These are phyloP conservation scores for Phytophthora sojae DNA, from an alignment of 352 stramenopile genomes.

Conservation along the genomic window DNA sequence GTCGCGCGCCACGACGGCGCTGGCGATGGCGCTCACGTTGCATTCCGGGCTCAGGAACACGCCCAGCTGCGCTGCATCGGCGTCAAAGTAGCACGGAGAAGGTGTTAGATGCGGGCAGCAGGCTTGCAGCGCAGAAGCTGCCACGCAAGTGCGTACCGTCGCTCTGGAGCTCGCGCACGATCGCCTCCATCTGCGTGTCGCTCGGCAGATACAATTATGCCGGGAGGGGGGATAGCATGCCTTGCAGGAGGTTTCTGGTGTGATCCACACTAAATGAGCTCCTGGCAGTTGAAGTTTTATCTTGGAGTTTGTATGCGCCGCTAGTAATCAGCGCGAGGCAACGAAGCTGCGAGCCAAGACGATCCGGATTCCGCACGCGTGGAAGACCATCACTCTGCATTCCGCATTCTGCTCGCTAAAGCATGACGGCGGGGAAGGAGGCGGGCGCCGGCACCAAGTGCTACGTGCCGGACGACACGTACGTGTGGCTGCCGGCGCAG, in stretches of 20 bases:
- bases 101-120: constrained; percentile 6
- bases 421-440: constrained; percentile 33
- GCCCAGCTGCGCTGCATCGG: constrained; percentile 64
- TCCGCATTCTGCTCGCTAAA: constrained; percentile 15
- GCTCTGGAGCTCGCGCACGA: constrained; percentile 77
- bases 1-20: constrained; percentile 75
- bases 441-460: constrained; percentile 68
- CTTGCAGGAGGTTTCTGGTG: constrained; percentile 10
- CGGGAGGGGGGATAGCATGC: constrained; percentile 22
- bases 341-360: background rate
- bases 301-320: constrained; percentile 32
- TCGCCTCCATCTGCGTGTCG: constrained; percentile 51
- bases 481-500: constrained; percentile 81
- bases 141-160: constrained; percentile 52
- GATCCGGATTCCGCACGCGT: constrained; percentile 8
- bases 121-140: background rate
- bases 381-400: constrained; percentile 28
- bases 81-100: background rate
- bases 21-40: constrained; percentile 83
- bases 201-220: constrained; percentile 33
- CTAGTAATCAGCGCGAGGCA: constrained; percentile 22
- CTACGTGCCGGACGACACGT: constrained; percentile 82
- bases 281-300: constrained; percentile 33
- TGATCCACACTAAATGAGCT: constrained; percentile 2
- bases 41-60: constrained; percentile 80